Conservation (phyloP, 2,329 filamentous ascomycete genomes). For the Neopestalotiopsis clavispora region DNA sequence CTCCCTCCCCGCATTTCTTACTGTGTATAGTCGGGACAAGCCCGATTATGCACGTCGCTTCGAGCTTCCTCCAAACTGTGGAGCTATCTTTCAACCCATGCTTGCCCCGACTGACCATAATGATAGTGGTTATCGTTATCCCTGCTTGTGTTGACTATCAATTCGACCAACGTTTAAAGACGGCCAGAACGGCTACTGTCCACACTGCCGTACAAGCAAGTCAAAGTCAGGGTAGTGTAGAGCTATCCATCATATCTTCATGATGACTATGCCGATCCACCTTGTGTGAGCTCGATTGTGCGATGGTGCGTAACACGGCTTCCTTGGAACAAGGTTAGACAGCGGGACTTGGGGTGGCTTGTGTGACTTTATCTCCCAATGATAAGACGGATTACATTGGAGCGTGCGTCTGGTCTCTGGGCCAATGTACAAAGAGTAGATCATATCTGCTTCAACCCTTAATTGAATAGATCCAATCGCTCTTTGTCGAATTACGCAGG, state of each 20-base stretch:
- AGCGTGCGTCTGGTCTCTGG: background rate
- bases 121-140: background rate
- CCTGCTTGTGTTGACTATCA: background rate
- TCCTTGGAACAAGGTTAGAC: background rate
- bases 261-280: background rate
- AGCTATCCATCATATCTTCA: background rate
- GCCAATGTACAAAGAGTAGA: background rate
- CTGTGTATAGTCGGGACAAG: background rate
- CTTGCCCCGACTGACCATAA: background rate
- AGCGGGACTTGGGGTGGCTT: background rate
- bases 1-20: background rate
- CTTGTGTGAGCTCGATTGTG: background rate
- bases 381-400: background rate
- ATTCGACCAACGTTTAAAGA: background rate
- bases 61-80: conserved; percentile 24
- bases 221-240: background rate
- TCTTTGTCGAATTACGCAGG: background rate
- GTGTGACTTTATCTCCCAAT: background rate
- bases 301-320: background rate
- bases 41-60: conserved; percentile 24
- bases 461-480: too few species aligned
- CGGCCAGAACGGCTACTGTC: too few species aligned
- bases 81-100: background rate
- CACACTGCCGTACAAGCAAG: too few species aligned
- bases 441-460: background rate